phyloP scores from a whole-genome alignment of 2,329 filamentous ascomycete species.

The Beauveria medogensis region DNA sequence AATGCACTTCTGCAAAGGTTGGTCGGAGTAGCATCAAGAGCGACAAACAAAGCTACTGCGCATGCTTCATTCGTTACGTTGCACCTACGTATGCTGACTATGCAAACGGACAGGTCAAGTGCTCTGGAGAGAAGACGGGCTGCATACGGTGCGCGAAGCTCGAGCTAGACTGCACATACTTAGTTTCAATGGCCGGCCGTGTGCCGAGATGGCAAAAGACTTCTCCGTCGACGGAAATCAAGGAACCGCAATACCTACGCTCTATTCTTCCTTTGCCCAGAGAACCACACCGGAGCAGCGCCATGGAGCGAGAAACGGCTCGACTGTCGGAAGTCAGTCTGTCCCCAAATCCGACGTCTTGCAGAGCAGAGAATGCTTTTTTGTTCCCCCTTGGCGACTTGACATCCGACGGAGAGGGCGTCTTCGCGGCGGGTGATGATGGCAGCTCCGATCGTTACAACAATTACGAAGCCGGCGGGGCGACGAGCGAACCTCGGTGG shows the following conservation, averaged over 20 bases:
- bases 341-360: background rate
- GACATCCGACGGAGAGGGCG: background rate
- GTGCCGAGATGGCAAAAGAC: background rate
- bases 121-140: background rate
- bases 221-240: background rate
- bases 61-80: background rate
- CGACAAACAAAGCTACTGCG: background rate
- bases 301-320: background rate
- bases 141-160: background rate
- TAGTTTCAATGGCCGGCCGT: background rate
- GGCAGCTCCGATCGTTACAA: background rate
- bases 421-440: background rate
- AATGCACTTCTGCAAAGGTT: background rate
- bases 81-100: background rate
- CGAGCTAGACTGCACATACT: background rate
- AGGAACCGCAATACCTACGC: background rate
- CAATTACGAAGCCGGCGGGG: background rate
- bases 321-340: background rate
- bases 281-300: background rate
- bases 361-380: background rate
- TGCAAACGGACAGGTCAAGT: background rate
- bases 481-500: background rate
- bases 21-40: background rate
- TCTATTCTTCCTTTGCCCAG: background rate
- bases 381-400: background rate